Percentiles rank a stretch among this genome's conserved stretches.
phyloP scores from a whole-genome alignment of 208 protist genomes.

The Trypanosoma platydactyli region DNA sequence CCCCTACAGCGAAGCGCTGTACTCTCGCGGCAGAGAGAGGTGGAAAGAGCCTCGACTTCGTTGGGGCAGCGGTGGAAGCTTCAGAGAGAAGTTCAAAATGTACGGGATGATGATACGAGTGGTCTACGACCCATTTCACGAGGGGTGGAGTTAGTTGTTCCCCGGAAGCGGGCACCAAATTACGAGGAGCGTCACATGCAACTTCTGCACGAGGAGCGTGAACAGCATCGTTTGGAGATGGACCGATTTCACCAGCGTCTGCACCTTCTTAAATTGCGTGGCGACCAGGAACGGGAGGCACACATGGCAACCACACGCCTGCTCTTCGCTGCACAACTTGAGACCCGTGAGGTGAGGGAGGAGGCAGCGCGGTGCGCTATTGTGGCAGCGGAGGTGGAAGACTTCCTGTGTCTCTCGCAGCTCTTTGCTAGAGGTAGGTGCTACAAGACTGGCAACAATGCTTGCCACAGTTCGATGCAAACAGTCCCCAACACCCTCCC shows the following conservation, averaged over 20 bases:
- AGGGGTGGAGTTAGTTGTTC: not conserved
- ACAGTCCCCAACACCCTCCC: not conserved
- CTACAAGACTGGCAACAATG: not conserved
- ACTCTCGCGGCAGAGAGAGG: too few species aligned
- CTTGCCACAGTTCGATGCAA: not conserved
- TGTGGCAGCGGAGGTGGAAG: conserved; percentile 15
- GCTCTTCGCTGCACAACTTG: not conserved
- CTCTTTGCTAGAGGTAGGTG: not conserved
- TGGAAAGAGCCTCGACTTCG: too few species aligned
- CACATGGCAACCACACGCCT: not conserved
- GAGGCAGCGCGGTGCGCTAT: conserved; percentile 20
- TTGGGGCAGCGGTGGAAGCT: too few species aligned
- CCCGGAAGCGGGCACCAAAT: not conserved
- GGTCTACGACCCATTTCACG: not conserved
- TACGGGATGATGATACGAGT: too few species aligned
- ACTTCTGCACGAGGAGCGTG: conserved; percentile 27
- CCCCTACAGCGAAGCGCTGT: not conserved
- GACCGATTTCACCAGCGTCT: conserved; percentile 21
- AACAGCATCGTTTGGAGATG: conserved; percentile 22
- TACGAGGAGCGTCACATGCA: not conserved
- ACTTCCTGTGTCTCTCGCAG: conserved; percentile 1
- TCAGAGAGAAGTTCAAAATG: too few species aligned
- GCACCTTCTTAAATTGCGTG: not conserved
- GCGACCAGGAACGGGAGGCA: conserved; percentile 2
- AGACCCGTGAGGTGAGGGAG: conserved; percentile 5